Base-by-base conservation (phyloP, 2,329 filamentous ascomycete species). In the Colletotrichum sp. region DNA sequence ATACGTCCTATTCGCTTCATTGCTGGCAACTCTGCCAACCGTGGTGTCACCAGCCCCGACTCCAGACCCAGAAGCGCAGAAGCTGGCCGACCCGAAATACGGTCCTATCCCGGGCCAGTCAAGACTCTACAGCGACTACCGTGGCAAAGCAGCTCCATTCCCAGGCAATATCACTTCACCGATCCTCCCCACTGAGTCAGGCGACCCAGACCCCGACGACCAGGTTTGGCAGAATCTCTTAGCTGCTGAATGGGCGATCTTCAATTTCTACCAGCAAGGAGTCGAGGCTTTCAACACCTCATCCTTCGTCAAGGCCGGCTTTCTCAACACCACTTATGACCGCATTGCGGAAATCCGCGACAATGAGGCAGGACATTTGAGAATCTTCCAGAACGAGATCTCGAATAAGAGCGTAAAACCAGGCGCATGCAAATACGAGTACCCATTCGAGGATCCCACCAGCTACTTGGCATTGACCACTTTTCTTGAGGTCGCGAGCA, bases 301-400 rank as follows among this genome's bases (percentile, higher is more conserved):
- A 3, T 75, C 79, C 6, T 52, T 52, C 1, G 43, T 52, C n/a
- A 52, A 12, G 26, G 36, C 63, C 8, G 63, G 34, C 18, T 66
- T 66, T 4, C 63, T 43, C 21, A 66, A 66, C 16, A 66, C 34
- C 16, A 66, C 63, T 0, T 66, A 73, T 82, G 87, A 74, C 6
- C 34, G 63, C 34, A 48, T 66, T 18, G 15, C 24, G 2, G 63
- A 66, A 26, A 88, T 88, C 68, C 83, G 86, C 8, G 84, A 88
- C 76, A 88, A 87, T 58, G 87, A 88, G 79, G 86, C 86, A 21
- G 86, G 86, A 5, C 86, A 88, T 74, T 78, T 87, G 18, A 81
- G 84, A 30, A 86, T 87, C 72, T 88, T 88, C 79, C 85, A 87
- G 74, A 83, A 85, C 72, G 80, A 83, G 43, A 87, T 88, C 60